These are phyloP conservation scores for Tieghemiomyces parasiticus DNA, from an alignment of 192 early-diverging fungal species.

Conservation along the genomic window DNA sequence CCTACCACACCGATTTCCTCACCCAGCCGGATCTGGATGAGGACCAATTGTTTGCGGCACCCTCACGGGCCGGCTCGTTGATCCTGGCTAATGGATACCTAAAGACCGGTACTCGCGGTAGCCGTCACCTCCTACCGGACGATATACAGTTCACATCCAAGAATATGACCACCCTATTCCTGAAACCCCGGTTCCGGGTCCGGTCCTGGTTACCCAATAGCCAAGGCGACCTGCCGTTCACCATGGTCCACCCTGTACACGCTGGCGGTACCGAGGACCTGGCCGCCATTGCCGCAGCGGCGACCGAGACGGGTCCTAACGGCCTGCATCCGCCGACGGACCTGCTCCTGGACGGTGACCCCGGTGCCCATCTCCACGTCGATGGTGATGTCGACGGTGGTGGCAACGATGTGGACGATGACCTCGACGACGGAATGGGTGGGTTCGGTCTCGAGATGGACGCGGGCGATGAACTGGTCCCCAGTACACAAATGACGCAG, in stretches of 20 bases:
- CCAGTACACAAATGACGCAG: not conserved
- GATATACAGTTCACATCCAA: slow-evolving; percentile 61
- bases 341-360: not conserved
- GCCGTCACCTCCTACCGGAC: slow-evolving; percentile 60
- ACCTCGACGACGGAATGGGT: slow-evolving; percentile 12
- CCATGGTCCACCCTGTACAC: not conserved
- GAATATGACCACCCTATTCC: slow-evolving; percentile 40
- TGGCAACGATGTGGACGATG: slow-evolving; percentile 12
- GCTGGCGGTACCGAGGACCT: too few species aligned
- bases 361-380: not conserved
- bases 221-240: slow-evolving; percentile 1
- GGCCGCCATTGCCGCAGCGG: too few species aligned
- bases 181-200: slow-evolving; percentile 21
- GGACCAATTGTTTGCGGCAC: slow-evolving; percentile 52
- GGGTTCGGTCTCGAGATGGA: slow-evolving; percentile 14
- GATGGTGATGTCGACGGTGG: not conserved
- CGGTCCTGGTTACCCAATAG: slow-evolving; percentile 2
- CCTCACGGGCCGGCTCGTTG: slow-evolving; percentile 26
- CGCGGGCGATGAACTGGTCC: slow-evolving; percentile 14
- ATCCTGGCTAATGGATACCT: slow-evolving; percentile 23
- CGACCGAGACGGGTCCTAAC: not conserved
- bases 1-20: slow-evolving; percentile 43
- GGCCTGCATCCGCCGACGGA: not conserved
- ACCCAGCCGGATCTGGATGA: slow-evolving; percentile 40
- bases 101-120: slow-evolving; percentile 33